Evolutionary conservation across 2,329 filamentous ascomycete genomes (phyloP), one percentile per base, ranked within the genome.

Genomic region (Talaromyces sp.): DNA sequence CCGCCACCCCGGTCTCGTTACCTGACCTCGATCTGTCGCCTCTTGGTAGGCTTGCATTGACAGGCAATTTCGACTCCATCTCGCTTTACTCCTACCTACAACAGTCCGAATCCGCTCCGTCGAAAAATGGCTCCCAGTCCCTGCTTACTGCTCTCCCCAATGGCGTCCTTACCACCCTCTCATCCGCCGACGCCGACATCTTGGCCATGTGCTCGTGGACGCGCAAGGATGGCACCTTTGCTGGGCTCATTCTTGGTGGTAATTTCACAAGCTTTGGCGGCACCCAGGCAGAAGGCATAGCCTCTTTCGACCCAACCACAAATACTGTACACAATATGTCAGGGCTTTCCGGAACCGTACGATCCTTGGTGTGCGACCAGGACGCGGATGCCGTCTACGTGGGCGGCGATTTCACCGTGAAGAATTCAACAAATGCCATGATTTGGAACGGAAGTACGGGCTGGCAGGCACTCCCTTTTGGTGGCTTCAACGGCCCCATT

Each of bases 231-330:
- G 89, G 90, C 65, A 83, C 81, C 6, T 77, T 88, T 61, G 81
- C 84, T n/a, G 88, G 89, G 47, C 85, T 98, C 30, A 84, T 98
- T 55, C 84, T 99, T 17, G 95, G 90, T 60, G 95, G 95, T 55
- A 98, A 98, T 78, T 99, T 99, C 73, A 98, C 95, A 33, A 96
- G 91, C 73, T 79, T 99, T 64, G 91, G 88, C 62, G 87, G 87
- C 62, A 83, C 88, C 61, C 80, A 90, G 70, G 91, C 92, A 2
- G 87, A 87, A 58, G 91, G 90, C 52, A 85, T 96, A 61, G 95
- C 93, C 27, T 74, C 96, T 54, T 92, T 93, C 77, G 86, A 97
- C 72, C 86, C 90, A 3, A 85, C 86, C 65, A 88, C 86, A 4
- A 85, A 85, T 52, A 76, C 84, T 42, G 82, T 97, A 56, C 89